Base-by-base conservation (phyloP, 257 asterid species). In the Solanum acaule region DNA sequence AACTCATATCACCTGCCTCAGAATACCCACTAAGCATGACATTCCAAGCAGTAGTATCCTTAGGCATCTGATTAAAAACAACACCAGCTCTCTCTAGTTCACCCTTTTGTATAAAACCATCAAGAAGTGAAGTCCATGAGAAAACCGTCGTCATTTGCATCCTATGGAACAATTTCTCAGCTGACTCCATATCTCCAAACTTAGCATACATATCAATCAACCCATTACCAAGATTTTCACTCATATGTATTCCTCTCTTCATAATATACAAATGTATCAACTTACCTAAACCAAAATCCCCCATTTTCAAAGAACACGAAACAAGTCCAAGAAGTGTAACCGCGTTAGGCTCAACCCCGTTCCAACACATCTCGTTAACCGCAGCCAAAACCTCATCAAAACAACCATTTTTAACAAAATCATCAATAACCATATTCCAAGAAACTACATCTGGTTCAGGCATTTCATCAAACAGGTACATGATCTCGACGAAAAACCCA, bases 91-190 rank as follows among this genome's bases (percentile, higher is more conserved):
- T 93, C 3, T 92, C 92, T 73, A 95, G 63, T 87, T 93, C 91
- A 46, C 98, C 96, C 34, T 84, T 89, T 33, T 91, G 94, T 37
- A 95, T 86, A 76, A 92, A 94, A 29, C 96, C 94, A 63, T 94
- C 94, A 20, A 96, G 93, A 93, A 95, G 93, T 46, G 92, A 92
- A 6, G 98, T 96, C 98, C 98, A 96, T 10, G 98, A 89, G 87
- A 95, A 91, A 15, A 90, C 79, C 2, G 98, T 94, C 78, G 90
- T 92, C 89, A 61, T 90, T 35, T 33, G 23, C 93, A 96, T 92
- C 70, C 73, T 78, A 78, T 92, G 88, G 82, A 96, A 96, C 42
- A 95, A 77, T 9, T 84, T 88, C 89, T 93, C 91, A 3, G 94
- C 96, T 3, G 94, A 89, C 20, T 16, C 70, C 72, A 93, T 86